phyloP scores from a whole-genome alignment of 176 grass and related monocot genomes.

The Areca catechu region DNA sequence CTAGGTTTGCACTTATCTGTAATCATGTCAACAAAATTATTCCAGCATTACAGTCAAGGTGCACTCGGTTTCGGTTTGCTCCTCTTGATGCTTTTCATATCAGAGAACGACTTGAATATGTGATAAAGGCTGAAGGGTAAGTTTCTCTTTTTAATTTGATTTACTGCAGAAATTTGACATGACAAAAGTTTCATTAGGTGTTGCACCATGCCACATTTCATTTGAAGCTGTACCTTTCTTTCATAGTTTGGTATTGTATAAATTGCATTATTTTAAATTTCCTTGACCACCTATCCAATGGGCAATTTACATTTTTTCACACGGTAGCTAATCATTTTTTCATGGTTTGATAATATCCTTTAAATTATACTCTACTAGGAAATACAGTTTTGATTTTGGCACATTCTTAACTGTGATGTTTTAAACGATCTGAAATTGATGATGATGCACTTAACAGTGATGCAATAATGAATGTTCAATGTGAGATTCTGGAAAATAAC shows the following conservation, averaged over 20 bases:
- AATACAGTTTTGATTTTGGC: no score
- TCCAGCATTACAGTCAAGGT: slow-evolving; percentile 91
- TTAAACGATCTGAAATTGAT: no score
- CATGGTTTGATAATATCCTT: background rate
- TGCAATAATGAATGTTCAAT: no score
- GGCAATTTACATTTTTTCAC: slow-evolving; percentile 2
- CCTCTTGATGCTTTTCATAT: slow-evolving; percentile 83
- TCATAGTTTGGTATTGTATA: slow-evolving; percentile 3
- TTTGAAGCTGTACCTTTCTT: background rate
- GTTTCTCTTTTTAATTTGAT: slow-evolving; percentile 7
- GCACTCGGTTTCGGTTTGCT: slow-evolving; percentile 95
- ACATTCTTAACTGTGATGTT: no score
- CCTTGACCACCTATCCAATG: no score
- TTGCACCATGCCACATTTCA: background rate
- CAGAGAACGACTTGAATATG: slow-evolving; percentile 67
- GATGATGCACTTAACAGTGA: no score
- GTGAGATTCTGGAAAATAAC: no score
- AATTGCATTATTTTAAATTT: no score
- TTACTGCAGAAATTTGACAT: background rate
- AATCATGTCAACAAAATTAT: slow-evolving; percentile 99
- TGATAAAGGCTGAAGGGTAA: slow-evolving; percentile 92
- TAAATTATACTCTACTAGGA: no score
- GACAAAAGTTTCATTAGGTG: background rate
- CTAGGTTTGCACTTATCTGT: slow-evolving; percentile 98
- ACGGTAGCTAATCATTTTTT: background rate